A percentile compares a stretch with the other conserved stretches of the same genome.
These are phyloP conservation scores for Oenanthe sinensis DNA, from an alignment of 129 eudicot species.

Conservation along the genomic window DNA sequence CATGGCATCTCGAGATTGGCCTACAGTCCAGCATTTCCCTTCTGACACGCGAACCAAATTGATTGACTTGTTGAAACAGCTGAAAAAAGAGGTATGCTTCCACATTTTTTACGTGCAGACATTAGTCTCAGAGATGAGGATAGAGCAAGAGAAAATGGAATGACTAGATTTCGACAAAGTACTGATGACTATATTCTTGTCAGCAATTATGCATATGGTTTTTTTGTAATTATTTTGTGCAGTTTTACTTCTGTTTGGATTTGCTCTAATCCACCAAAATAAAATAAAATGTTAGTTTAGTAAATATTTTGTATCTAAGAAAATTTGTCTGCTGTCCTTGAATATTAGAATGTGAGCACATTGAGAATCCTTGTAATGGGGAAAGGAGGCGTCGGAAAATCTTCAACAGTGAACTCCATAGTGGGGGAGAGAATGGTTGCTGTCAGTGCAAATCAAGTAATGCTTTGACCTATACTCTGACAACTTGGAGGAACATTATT, in stretches of 20 bases:
- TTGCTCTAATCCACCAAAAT: not conserved
- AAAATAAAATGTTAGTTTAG: not conserved
- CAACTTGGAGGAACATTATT: not conserved
- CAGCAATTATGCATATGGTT: not conserved
- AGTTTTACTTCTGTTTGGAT: not conserved
- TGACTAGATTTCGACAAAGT: not conserved
- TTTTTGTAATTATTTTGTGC: not conserved
- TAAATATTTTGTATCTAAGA: no score
- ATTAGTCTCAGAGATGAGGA: not conserved
- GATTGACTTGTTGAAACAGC: constrained; percentile 53
- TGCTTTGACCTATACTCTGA: not conserved
- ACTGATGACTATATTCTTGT: not conserved
- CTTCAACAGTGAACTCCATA: constrained; percentile 80
- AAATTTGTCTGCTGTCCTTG: not conserved
- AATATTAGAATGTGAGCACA: constrained; percentile 48
- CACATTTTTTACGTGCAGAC: not conserved
- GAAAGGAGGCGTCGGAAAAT: constrained; percentile 95
- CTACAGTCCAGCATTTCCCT: constrained; percentile 83
- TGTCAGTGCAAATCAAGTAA: constrained; percentile 84
- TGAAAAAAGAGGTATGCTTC: constrained; percentile 60
- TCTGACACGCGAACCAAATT: constrained; percentile 74
- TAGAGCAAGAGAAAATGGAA: not conserved
- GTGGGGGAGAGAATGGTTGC: constrained; percentile 79
- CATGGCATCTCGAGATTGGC: constrained; percentile 88
- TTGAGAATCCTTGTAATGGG: constrained; percentile 92